Percentiles rank a stretch among this genome's conserved stretches.
Evolutionary conservation across 2,329 filamentous ascomycete species (phyloP).

Genomic region (Rhinocladiella similis): DNA sequence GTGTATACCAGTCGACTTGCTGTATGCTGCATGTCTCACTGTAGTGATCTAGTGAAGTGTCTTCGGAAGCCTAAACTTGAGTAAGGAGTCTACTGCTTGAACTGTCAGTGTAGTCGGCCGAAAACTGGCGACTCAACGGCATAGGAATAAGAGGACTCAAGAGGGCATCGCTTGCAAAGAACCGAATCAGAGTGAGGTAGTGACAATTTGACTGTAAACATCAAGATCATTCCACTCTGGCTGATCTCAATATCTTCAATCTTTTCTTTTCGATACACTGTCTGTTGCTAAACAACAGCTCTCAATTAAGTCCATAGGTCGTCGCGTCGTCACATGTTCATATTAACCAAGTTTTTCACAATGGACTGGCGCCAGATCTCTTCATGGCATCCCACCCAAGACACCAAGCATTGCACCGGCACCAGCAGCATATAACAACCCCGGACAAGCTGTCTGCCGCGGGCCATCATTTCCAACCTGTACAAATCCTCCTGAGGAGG

Average conservation of each 20-base stretch:
- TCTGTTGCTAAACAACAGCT: not conserved
- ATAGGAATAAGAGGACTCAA: too few relatives aligned
- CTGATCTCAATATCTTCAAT: not conserved
- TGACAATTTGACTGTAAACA: not conserved
- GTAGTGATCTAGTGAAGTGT: too few relatives aligned
- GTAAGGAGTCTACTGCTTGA: too few relatives aligned
- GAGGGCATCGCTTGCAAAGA: too few relatives aligned
- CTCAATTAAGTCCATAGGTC: not conserved
- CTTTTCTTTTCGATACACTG: not conserved
- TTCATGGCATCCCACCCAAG: slow-evolving; percentile 26
- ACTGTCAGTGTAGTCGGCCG: too few relatives aligned
- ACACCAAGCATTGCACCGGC: slow-evolving; percentile 47
- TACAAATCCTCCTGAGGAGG: slow-evolving; percentile 28
- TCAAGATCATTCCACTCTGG: not conserved
- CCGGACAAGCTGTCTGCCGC: slow-evolving; percentile 32
- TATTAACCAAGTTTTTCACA: not conserved
- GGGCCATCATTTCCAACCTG: slow-evolving; percentile 24
- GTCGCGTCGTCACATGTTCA: not conserved
- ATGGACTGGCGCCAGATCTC: not conserved
- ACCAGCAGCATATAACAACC: slow-evolving; percentile 43
- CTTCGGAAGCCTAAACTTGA: too few relatives aligned
- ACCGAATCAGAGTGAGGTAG: too few relatives aligned
- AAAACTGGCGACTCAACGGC: too few relatives aligned
- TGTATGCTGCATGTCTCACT: too few relatives aligned
- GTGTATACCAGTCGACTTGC: too few relatives aligned